These are phyloP conservation scores for Hebeloma cylindrosporum DNA, from an alignment of 768 basidiomycete species.

Conservation along the genomic window DNA sequence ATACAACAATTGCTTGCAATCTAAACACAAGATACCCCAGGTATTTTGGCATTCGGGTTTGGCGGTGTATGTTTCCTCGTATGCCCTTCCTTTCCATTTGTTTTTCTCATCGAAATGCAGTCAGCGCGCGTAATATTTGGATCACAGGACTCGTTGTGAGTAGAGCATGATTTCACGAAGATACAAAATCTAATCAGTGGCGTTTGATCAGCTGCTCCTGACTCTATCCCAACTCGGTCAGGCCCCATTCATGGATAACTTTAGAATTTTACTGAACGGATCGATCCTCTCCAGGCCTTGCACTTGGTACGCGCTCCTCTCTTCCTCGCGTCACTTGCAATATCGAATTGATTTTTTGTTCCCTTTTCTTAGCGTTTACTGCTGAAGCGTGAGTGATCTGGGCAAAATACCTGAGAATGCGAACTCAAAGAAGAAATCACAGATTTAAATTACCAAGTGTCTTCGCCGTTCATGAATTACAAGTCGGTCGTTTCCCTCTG, in stretches of 20 bases:
- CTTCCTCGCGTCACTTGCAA: too few species aligned
- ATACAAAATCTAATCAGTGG: background rate
- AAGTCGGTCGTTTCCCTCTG: conserved; percentile 33
- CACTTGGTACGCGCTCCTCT: conserved; percentile 33
- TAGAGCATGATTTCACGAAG: conserved; percentile 9
- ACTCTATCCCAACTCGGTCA: conserved; percentile 51
- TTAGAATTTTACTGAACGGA: background rate
- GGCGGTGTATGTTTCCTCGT: conserved; percentile 49
- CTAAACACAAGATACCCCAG: conserved; percentile 30
- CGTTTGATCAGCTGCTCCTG: conserved; percentile 44
- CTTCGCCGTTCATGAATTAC: conserved; percentile 42
- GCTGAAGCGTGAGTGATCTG: conserved; percentile 41
- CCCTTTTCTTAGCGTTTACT: conserved; percentile 38
- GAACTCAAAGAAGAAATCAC: background rate
- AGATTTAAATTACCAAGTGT: conserved; percentile 46
- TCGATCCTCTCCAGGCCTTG: conserved; percentile 29
- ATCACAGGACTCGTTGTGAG: conserved; percentile 56
- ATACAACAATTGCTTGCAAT: conserved; percentile 20
- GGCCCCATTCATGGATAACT: conserved; percentile 10
- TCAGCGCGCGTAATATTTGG: conserved; percentile 55
- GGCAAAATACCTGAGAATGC: background rate
- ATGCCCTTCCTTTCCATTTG: background rate
- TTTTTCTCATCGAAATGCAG: conserved; percentile 29
- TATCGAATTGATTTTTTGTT: conserved; percentile 1
- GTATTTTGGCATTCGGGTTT: conserved; percentile 59